Evolutionary conservation across 148 eudicot genomes (phyloP).

Genomic region (Persicaria maculosa): DNA sequence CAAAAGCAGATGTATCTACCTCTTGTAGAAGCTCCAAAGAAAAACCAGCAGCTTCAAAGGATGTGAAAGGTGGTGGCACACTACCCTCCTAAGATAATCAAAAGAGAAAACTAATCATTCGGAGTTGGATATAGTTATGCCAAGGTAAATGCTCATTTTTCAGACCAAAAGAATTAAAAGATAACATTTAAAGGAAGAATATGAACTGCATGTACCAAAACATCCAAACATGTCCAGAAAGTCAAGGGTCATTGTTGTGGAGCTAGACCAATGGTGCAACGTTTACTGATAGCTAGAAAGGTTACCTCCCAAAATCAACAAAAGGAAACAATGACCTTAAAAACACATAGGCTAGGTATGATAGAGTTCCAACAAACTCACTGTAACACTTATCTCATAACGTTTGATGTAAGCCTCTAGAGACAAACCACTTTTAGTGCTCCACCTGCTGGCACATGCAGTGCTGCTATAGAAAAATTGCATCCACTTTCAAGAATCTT

Average conservation of each 20-base stretch:
- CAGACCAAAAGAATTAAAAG: neutral
- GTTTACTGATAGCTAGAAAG: neutral
- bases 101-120: neutral
- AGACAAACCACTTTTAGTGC: too few relatives aligned
- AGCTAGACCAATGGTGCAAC: neutral
- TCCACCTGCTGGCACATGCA: too few relatives aligned
- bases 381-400: too few relatives aligned
- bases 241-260: neutral
- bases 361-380: too few relatives aligned
- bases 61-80: conserved; percentile 69
- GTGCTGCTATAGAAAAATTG: too few relatives aligned
- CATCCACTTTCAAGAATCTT: too few relatives aligned
- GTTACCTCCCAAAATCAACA: neutral
- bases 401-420: too few relatives aligned
- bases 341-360: too few relatives aligned
- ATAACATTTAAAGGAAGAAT: neutral
- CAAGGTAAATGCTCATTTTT: neutral
- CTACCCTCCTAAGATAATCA: conserved; percentile 41
- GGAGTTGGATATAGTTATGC: neutral
- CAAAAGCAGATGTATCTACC: conserved; percentile 34
- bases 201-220: neutral
- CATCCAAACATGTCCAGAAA: neutral
- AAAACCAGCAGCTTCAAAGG: conserved; percentile 80
- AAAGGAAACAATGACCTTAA: neutral
- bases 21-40: conserved; percentile 74